Percentiles rank a stretch among this genome's conserved stretches.
Evolutionary conservation across 2,329 filamentous ascomycete genomes (phyloP).

Genomic region (Microcyclospora pomicola): DNA sequence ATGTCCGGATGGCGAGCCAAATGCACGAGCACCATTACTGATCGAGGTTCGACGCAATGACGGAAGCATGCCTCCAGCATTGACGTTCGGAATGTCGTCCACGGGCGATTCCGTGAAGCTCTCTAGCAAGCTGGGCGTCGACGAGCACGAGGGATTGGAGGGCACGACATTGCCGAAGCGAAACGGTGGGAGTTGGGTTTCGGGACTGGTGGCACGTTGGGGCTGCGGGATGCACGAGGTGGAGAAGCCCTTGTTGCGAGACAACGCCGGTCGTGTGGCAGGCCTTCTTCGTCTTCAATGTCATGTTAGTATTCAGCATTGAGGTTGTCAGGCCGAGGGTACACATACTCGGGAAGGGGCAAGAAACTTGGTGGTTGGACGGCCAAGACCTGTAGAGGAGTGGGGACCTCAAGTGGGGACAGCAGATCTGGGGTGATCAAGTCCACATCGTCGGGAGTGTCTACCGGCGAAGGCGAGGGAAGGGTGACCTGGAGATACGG

Average conservation of each 20-base stretch:
- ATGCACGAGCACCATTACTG: constrained; percentile 46
- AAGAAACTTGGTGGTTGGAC: constrained; percentile 11
- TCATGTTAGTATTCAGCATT: not conserved
- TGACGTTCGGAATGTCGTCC: constrained; percentile 51
- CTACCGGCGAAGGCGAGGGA: constrained; percentile 56
- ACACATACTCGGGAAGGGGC: constrained; percentile 17
- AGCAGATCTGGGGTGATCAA: constrained; percentile 16
- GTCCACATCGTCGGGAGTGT: constrained; percentile 32
- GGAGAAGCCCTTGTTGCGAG: constrained; percentile 60
- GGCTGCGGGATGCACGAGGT: constrained; percentile 50
- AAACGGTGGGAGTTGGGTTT: constrained; percentile 58
- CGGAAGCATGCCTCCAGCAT: constrained; percentile 37
- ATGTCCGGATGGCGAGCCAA: constrained; percentile 63
- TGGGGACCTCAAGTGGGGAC: constrained; percentile 17
- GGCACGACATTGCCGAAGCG: constrained; percentile 48
- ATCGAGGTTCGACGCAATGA: constrained; percentile 52
- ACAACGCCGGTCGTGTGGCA: constrained; percentile 57
- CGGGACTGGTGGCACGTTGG: constrained; percentile 42
- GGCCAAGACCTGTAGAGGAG: constrained; percentile 4
- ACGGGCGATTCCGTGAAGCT: constrained; percentile 71
- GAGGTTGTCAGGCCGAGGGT: not conserved
- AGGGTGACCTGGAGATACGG: constrained; percentile 51
- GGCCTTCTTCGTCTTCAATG: constrained; percentile 17
- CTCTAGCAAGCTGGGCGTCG: constrained; percentile 58
- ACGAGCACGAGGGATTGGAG: constrained; percentile 28